Evolutionary conservation across 495 filamentous ascomycete genomes (phyloP), one percentile per base, ranked within the genome.

Genomic region (Lasiosphaeria hispida): DNA sequence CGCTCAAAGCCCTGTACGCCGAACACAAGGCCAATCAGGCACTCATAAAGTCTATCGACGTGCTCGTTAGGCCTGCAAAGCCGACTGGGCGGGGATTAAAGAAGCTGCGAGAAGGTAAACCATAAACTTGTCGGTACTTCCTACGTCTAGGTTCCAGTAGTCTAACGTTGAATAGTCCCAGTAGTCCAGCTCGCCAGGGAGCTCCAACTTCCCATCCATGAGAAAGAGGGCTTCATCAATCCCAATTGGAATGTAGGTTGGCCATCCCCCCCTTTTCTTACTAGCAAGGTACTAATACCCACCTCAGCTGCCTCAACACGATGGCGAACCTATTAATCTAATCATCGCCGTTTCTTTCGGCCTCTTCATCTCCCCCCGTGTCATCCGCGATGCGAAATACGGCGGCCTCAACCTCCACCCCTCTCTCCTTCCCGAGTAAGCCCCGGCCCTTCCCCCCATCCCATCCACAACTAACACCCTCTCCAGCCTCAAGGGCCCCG

Each of bases 281-380:
- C n/a, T 51, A 17, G 47, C 37, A 47, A 3, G 19, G 15, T 11
- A 37, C 10, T 11, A 4, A 3, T 6, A 15, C 10, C 8, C 15
- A 36, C 45, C 7, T 30, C 23, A 89, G 84, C 82, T 84, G 47
- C 87, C 88, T 7, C 60, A 64, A 37, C 72, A 73, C 5, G 48
- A 80, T n/a, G 73, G 66, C 35, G 73, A 72, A 11, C 69, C 80
- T 15, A 85, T 88, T 58, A 92, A 97, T 67, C 77, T 98, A 42
- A 86, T 98, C 56, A 81, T 97, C 36, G 91, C 92, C 18, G 95
- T 97, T n/a, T 97, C 94, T 7, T 98, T 97, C 70, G 94, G 94
- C 3, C 81, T 95, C 13, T 87, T 96, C 48, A 84, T 98, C 9
- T 95, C 94, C 1, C 82, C 84, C 5, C 79, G 88, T 3, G 81